Percentiles rank a stretch among this genome's conserved stretches.
These are phyloP conservation scores for Auriscalpium orientale DNA, from an alignment of 768 basidiomycete genomes.

Conservation along the genomic window DNA sequence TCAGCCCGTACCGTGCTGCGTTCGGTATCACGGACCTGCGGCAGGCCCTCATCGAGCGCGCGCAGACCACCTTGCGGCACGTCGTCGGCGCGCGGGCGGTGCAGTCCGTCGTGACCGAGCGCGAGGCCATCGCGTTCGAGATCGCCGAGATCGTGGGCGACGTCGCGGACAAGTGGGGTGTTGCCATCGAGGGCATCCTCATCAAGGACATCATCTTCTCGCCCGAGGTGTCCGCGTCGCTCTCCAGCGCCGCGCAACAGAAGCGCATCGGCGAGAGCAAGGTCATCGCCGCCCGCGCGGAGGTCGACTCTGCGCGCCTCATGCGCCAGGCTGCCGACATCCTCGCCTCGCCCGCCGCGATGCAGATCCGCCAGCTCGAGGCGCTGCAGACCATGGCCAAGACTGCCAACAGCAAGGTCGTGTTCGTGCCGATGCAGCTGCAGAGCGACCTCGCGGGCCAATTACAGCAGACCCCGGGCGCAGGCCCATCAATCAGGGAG, in stretches of 20 bases:
- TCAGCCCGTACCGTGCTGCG: conserved; percentile 86
- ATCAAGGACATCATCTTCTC: conserved; percentile 95
- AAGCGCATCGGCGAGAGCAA: conserved; percentile 96
- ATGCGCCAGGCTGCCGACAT: conserved; percentile 98
- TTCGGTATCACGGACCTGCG: conserved; percentile 91
- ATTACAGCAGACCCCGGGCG: conserved; percentile 22
- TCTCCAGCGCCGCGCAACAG: conserved; percentile 94
- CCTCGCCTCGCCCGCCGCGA: conserved; percentile 87
- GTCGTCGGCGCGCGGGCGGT: conserved; percentile 93
- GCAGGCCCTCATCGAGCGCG: conserved; percentile 74
- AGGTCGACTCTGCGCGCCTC: conserved; percentile 89
- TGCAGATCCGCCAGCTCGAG: conserved; percentile 97
- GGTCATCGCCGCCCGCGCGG: conserved; percentile 91
- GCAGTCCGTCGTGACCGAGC: conserved; percentile 95
- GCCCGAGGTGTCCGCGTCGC: conserved; percentile 78
- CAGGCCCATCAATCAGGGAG: conserved; percentile 16
- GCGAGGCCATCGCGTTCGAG: conserved; percentile 93
- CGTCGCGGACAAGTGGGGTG: conserved; percentile 94
- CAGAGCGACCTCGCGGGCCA: conserved; percentile 64
- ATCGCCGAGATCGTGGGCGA: conserved; percentile 95
- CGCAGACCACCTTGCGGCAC: conserved; percentile 94
- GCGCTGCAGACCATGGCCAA: conserved; percentile 94
- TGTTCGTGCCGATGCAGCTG: conserved; percentile 91
- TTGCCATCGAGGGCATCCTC: conserved; percentile 91
- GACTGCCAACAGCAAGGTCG: conserved; percentile 79